These are phyloP conservation scores for Gaultheria prostrata DNA, from an alignment of 148 eudicot species.

Conservation along the genomic window DNA sequence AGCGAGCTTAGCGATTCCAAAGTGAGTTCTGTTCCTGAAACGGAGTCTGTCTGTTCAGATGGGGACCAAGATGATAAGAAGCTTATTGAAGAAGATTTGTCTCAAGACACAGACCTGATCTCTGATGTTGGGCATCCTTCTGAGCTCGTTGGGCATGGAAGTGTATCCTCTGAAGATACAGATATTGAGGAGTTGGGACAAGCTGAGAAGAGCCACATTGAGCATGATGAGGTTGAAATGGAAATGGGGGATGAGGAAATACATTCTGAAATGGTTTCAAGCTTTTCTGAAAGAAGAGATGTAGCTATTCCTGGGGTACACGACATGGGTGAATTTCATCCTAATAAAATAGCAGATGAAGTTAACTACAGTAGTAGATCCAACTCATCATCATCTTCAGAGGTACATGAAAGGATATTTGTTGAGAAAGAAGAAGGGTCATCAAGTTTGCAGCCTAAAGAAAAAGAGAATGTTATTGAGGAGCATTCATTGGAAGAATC, in stretches of 20 bases:
- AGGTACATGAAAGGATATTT: constrained; percentile 35
- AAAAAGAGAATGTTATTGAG: constrained; percentile 21
- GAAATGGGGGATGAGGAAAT: constrained; percentile 25
- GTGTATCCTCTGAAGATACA: constrained; percentile 48
- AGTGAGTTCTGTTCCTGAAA: constrained; percentile 53
- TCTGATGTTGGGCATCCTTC: constrained; percentile 30
- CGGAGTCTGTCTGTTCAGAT: constrained; percentile 42
- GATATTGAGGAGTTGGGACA: constrained; percentile 28
- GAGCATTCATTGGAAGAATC: constrained; percentile 30
- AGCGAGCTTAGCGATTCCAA: constrained; percentile 58
- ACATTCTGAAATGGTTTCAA: constrained; percentile 22
- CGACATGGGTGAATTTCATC: constrained; percentile 6
- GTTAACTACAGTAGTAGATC: constrained; percentile 28
- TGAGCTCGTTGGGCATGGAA: constrained; percentile 43
- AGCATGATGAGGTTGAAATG: constrained; percentile 18
- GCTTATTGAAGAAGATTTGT: constrained; percentile 29
- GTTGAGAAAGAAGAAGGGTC: constrained; percentile 26
- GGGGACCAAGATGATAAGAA: constrained; percentile 33
- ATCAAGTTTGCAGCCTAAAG: constrained; percentile 19
- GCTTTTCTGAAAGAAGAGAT: constrained; percentile 17
- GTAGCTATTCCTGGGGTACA: constrained; percentile 18
- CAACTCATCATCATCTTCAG: constrained; percentile 36
- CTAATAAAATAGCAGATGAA: constrained; percentile 17
- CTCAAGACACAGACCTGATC: constrained; percentile 26
- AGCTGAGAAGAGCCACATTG: constrained; percentile 19